A percentile compares a stretch with the other conserved stretches of the same genome.
Evolutionary conservation across 495 filamentous ascomycete species (phyloP).

Genomic region (Tricharina praecox): DNA sequence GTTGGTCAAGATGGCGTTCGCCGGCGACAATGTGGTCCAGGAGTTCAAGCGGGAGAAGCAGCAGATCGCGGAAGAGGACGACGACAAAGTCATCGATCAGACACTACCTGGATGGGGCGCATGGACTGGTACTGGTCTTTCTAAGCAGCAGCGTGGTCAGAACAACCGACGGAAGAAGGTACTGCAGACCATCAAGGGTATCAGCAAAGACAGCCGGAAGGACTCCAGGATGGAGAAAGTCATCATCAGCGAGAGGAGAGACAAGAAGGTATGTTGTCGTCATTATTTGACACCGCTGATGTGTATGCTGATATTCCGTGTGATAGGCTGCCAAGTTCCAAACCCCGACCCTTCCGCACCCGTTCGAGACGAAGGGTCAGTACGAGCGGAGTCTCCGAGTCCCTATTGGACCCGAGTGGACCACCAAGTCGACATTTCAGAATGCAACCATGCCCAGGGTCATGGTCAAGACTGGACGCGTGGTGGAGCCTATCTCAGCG

Average conservation of each 20-base stretch:
- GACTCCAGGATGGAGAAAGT: conserved; percentile 66
- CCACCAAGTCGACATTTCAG: conserved; percentile 85
- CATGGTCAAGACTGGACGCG: conserved; percentile 67
- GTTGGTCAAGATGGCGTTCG: conserved; percentile 71
- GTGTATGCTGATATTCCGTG: conserved; percentile 25
- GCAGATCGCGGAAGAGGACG: conserved; percentile 56
- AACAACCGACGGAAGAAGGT: conserved; percentile 43
- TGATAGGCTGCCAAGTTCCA: conserved; percentile 70
- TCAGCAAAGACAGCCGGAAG: conserved; percentile 58
- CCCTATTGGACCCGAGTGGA: conserved; percentile 86
- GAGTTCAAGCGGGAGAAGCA: conserved; percentile 72
- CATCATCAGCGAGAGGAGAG: conserved; percentile 81
- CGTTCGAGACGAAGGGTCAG: conserved; percentile 68
- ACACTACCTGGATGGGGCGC: conserved; percentile 84
- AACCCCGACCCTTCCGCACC: conserved; percentile 63
- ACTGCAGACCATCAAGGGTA: conserved; percentile 55
- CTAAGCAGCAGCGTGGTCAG: conserved; percentile 35
- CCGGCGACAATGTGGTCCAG: conserved; percentile 69
- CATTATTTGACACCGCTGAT: not conserved
- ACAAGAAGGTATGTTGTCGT: conserved; percentile 67
- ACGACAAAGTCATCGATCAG: conserved; percentile 66
- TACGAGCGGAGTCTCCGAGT: conserved; percentile 79
- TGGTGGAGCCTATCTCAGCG: conserved; percentile 65
- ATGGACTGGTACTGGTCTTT: conserved; percentile 71
- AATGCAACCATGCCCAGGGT: conserved; percentile 76